A percentile compares a stretch with the other conserved stretches of the same genome.
Evolutionary conservation across 2,329 filamentous ascomycete species (phyloP).

Genomic region (Didymella exigua): DNA sequence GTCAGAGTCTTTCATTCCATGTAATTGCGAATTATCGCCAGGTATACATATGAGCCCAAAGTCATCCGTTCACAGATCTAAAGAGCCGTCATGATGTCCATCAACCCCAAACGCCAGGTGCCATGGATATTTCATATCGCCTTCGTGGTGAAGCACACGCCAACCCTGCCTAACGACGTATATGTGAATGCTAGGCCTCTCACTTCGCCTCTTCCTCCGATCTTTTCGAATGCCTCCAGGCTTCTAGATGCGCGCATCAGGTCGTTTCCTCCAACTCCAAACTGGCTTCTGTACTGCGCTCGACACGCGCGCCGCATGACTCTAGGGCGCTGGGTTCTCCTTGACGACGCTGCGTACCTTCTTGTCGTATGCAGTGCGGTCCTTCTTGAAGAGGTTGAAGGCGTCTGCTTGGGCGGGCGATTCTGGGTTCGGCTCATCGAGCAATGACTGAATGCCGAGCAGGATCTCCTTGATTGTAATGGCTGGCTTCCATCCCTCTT

Average conservation of each 20-base stretch:
- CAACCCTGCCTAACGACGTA: background rate
- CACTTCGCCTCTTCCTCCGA: background rate
- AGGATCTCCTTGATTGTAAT: slow-evolving; percentile 99
- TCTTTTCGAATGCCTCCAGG: background rate
- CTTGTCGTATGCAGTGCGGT: slow-evolving; percentile 83
- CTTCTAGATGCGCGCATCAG: background rate
- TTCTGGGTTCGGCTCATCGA: slow-evolving; percentile 96
- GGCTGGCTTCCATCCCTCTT: slow-evolving; percentile 97
- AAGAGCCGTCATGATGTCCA: slow-evolving; percentile 6
- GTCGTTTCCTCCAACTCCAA: background rate
- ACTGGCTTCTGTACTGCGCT: background rate
- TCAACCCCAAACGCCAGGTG: slow-evolving; percentile 14
- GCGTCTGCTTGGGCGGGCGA: slow-evolving; percentile 96
- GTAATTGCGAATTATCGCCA: background rate
- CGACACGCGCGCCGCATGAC: background rate
- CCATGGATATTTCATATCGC: slow-evolving; percentile 12
- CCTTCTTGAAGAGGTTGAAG: slow-evolving; percentile 95
- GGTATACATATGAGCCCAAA: background rate
- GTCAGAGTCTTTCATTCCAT: background rate
- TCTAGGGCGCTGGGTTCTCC: slow-evolving; percentile 79
- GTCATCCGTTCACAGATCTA: slow-evolving; percentile 1
- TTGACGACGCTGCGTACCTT: slow-evolving; percentile 84
- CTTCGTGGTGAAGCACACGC: background rate
- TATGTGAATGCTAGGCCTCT: background rate
- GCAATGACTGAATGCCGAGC: slow-evolving; percentile 90